These are phyloP conservation scores for Oenanthe sinensis DNA, from an alignment of 129 eudicot genomes.

Conservation along the genomic window DNA sequence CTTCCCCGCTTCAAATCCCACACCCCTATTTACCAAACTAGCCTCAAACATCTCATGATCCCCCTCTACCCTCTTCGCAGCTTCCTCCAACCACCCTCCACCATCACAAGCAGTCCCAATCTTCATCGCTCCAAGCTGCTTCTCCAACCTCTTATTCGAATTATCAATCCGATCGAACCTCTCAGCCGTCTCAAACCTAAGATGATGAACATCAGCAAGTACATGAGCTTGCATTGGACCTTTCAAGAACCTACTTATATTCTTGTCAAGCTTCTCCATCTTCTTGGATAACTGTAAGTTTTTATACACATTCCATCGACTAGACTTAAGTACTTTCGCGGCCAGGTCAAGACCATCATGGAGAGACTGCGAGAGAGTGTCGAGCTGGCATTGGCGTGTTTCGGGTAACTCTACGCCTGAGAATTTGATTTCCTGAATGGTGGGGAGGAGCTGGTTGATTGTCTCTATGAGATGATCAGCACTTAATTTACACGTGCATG, in stretches of 20 bases:
- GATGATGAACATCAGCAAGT: constrained; percentile 90
- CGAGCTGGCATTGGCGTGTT: constrained; percentile 73
- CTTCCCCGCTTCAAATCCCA: constrained; percentile 59
- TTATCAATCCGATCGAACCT: constrained; percentile 63
- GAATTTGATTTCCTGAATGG: constrained; percentile 75
- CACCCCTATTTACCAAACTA: constrained; percentile 36
- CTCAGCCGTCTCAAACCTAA: constrained; percentile 47
- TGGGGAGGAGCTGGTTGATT: constrained; percentile 57
- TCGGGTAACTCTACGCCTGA: constrained; percentile 67
- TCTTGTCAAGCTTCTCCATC: constrained; percentile 80
- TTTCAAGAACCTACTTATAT: constrained; percentile 42
- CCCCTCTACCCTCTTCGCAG: constrained; percentile 47
- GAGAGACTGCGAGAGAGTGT: constrained; percentile 41
- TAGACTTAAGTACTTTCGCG: constrained; percentile 43
- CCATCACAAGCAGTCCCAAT: constrained; percentile 32
- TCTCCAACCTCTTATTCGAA: constrained; percentile 43
- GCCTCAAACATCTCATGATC: constrained; percentile 43
- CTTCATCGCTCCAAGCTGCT: constrained; percentile 54
- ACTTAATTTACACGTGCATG: constrained; percentile 46
- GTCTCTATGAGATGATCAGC: constrained; percentile 54
- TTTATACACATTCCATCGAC: constrained; percentile 82
- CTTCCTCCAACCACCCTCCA: constrained; percentile 46
- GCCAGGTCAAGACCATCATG: constrained; percentile 58
- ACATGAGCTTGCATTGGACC: constrained; percentile 73
- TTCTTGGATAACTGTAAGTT: constrained; percentile 47